These are phyloP conservation scores for Coniella lustricola DNA, from an alignment of 2,329 filamentous ascomycete species.

Conservation along the genomic window DNA sequence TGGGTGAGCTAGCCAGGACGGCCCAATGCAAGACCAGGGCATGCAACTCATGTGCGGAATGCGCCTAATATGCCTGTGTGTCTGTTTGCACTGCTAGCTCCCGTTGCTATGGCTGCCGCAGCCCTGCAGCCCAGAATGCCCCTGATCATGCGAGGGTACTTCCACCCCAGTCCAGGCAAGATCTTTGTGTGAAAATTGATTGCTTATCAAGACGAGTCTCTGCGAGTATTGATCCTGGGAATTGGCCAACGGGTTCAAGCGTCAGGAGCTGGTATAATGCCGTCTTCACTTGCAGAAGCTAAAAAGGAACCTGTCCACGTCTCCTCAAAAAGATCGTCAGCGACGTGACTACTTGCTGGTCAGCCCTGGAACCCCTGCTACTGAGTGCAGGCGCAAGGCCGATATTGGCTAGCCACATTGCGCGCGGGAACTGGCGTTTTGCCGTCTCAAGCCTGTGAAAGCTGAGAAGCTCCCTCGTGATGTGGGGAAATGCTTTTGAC, in stretches of 20 bases:
- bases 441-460: conserved; percentile 6
- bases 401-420: conserved; percentile 8
- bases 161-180: background rate
- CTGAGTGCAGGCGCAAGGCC: conserved; percentile 5
- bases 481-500: conserved; percentile 5
- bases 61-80: conserved; percentile 2
- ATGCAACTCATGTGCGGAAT: conserved; percentile 1
- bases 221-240: background rate
- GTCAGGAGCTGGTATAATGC: too few species aligned
- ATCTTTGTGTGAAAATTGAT: too few species aligned
- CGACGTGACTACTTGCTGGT: conserved; percentile 3
- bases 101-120: conserved; percentile 8
- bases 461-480: background rate
- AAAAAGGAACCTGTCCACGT: too few species aligned
- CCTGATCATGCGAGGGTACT: conserved; percentile 3
- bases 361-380: conserved; percentile 5
- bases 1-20: background rate
- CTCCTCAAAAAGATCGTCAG: too few species aligned
- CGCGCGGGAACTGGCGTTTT: conserved; percentile 9
- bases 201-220: background rate
- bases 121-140: background rate
- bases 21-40: background rate
- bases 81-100: conserved; percentile 7
- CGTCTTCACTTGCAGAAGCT: too few species aligned
- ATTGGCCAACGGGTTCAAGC: background rate